Base-by-base conservation (phyloP, 2,329 filamentous ascomycete genomes). In the Chaetomium sp. region DNA sequence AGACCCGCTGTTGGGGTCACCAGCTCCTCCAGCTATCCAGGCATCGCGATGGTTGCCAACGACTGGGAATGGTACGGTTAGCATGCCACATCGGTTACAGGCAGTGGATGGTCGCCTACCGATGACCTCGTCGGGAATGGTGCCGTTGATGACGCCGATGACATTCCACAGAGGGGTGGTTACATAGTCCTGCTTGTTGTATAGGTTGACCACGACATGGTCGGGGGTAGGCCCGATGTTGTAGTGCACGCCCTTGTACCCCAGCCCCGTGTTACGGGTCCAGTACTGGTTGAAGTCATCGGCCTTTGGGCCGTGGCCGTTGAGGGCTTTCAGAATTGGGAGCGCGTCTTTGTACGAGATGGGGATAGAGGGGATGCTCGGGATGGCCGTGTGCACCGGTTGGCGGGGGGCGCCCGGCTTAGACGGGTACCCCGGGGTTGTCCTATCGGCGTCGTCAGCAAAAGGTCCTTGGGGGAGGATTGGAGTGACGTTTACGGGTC, bases 381-480 rank as follows among this genome's bases (percentile, higher is more conserved):
- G 91, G 35, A 90, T 95, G 7, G 85, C 84, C 31, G 85, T 81
- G 23, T 92, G 82, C 0, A 89, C 86, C 8, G 92, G 86, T 64
- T 87, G 82, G 27, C 94, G 89, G 42, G 92, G 91, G 27, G 83
- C 90, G n/a, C 90, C 94, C 5, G 93, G 94, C 75, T 94, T 94
- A 0, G 93, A 97, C 8, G 94, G 91, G 73, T 97, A 97, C 12
- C 95, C 95, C 21, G 93, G 92, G 0, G 95, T 98, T 0, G 95
- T 96, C 57, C 79, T 81, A 62, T 10, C 1, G 27, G n/a, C 10
- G 9, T 49, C 9, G 62, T 72, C 55, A 72, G 68, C 42, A 23
- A 8, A 2, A 4, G 0, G 2, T 25, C 6, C 31, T 9, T 19
- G 42, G 9, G 33, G 49, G n/a, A 25, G 54, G 47, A 10, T 19